Evolutionary conservation across 2,329 filamentous ascomycete species (phyloP), one percentile per base, ranked within the genome.

Genomic region (Fusarium beomiforme): DNA sequence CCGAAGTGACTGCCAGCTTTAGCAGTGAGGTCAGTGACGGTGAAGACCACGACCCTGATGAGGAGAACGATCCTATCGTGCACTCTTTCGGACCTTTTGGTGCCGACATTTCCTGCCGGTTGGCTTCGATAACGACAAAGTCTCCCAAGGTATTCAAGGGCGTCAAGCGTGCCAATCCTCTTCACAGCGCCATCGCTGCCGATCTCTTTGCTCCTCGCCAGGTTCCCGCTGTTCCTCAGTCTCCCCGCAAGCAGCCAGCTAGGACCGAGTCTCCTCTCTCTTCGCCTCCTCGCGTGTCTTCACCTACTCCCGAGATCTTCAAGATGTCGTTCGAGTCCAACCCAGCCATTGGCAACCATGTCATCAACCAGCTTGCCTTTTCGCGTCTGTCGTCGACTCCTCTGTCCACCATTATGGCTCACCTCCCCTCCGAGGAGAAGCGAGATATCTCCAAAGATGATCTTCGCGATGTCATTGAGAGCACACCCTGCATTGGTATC

Each of bases 301-400:
- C 75, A 34, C 76, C 75, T 23, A 68, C 71, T 21, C 69, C 72
- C 11, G 70, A 73, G 29, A 66, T 59, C 8, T 31, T 43, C 44
- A 72, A 75, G 60, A 75, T 76, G 68, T 49, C 71, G 11, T 70
- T 79, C 23, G 79, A 81, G 54, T 76, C 84, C 43, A 81, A 85
- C 58, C 80, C 82, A 23, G 71, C 79, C 33, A 79, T 96, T 71
- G 88, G 88, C 75, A 97, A 98, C 81, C 96, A 99, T 79, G 90
- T 97, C 69, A 88, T 96, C 79, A 98, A 98, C 81, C 96, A 99
- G 82, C 89, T 99, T 33, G 96, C 96, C 34, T 99, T 93, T 81
- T 98, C 96, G 3, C 93, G 95, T 31, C 87, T 98, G 10, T 95
- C 95, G 19, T 97, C 95, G 0, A 96, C 94, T 29, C 95, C 96